Percentiles rank a stretch among this genome's conserved stretches.
These are phyloP conservation scores for Oenanthe sinensis DNA, from an alignment of 129 eudicot genomes.

Conservation along the genomic window DNA sequence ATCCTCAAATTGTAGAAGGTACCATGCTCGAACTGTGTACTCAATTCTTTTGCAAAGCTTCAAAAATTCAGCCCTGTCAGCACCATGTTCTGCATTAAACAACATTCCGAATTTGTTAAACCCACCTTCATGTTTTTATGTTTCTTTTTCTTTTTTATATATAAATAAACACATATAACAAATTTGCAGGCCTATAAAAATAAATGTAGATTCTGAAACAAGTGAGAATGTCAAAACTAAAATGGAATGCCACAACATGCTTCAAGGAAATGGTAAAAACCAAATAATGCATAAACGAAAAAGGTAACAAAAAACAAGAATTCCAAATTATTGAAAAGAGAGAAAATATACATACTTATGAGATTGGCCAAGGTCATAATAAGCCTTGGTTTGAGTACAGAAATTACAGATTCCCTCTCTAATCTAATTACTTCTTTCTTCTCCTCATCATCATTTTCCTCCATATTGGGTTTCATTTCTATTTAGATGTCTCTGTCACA, in stretches of 20 bases:
- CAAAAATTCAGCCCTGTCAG: slow-evolving; percentile 75
- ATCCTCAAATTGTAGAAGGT: slow-evolving; percentile 89
- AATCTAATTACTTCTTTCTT: slow-evolving; percentile 61
- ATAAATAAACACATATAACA: too few relatives aligned
- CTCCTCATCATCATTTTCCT: slow-evolving; percentile 16
- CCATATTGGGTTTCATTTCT: neutral
- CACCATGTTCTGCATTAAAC: slow-evolving; percentile 54
- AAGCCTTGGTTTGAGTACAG: slow-evolving; percentile 73
- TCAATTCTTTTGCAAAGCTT: slow-evolving; percentile 93
- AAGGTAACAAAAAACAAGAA: neutral
- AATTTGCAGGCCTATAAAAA: too few relatives aligned
- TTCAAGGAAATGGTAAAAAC: neutral
- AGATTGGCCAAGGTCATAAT: slow-evolving; percentile 74
- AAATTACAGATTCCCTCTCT: slow-evolving; percentile 89
- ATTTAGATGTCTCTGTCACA: neutral
- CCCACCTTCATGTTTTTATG: neutral
- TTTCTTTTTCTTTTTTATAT: neutral
- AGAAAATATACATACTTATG: slow-evolving; percentile 37
- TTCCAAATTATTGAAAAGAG: neutral
- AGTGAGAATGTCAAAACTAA: neutral
- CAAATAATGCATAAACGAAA: neutral
- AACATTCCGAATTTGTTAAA: neutral
- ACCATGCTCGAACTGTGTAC: slow-evolving; percentile 94
- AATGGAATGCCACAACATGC: neutral
- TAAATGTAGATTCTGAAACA: neutral